Percentiles rank a stretch among this genome's conserved stretches.
Conservation (phyloP, 225 moss, liverwort and hornwort species). For the Sphagnum contortum region DNA sequence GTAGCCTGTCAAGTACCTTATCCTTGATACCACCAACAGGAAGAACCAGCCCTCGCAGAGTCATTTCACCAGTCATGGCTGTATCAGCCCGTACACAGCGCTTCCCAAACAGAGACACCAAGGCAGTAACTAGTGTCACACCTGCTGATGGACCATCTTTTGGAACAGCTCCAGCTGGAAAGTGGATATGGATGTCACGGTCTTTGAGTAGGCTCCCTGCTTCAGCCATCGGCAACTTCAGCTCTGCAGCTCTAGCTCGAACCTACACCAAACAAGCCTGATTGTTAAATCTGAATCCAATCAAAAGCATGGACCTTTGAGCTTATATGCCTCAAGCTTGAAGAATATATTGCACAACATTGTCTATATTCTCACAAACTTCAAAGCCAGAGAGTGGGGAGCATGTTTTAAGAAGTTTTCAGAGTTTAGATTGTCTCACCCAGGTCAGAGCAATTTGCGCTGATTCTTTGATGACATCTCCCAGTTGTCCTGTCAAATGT, state of each 20-base stretch:
- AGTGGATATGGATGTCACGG: conserved; percentile 57
- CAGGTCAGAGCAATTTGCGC: conserved; percentile 59
- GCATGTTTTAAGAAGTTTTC: too few species aligned
- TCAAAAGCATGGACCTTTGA: too few species aligned
- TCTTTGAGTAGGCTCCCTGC: conserved; percentile 51
- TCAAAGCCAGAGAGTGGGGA: too few species aligned
- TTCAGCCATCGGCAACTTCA: conserved; percentile 49
- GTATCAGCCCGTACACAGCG: conserved; percentile 54
- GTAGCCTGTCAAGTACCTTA: conserved; percentile 13
- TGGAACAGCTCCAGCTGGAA: conserved; percentile 55
- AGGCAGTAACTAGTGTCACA: conserved; percentile 48
- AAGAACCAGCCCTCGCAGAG: conserved; percentile 38
- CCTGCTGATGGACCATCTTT: conserved; percentile 59
- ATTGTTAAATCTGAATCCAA: too few species aligned
- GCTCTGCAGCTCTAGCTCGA: conserved; percentile 50
- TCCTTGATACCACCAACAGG: conserved; percentile 56
- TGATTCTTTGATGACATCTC: conserved; percentile 54
- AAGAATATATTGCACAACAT: too few species aligned
- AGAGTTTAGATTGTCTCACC: conserved; percentile 10
- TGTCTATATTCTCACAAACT: too few species aligned
- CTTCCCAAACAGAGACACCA: conserved; percentile 52
- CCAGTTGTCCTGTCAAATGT: conserved; percentile 50
- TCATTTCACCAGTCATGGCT: conserved; percentile 63
- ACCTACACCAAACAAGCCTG: conserved; percentile 12
- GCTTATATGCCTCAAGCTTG: too few species aligned